Evolutionary conservation across 2,329 filamentous ascomycete species (phyloP), one percentile per base, ranked within the genome.

Genomic region (Acarospora socialis): DNA sequence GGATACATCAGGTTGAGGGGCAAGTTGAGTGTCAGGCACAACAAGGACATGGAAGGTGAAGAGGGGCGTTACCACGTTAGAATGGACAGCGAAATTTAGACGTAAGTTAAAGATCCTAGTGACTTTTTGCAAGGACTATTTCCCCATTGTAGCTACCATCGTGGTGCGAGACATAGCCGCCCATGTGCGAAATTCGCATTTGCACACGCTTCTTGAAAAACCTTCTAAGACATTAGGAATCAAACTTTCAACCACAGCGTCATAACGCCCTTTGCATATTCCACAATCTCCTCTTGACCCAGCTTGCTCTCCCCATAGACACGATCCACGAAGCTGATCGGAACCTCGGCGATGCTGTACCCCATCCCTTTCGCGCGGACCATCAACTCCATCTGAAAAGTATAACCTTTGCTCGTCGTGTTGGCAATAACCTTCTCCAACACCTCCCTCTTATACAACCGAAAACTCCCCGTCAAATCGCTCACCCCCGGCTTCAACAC

Each of bases 301-400:
- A 98, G 67, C 68, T 95, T 98, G 53, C 77, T 84, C 63, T 93
- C 87, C 19, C 90, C 90, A 54, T 93, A 98, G 28, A 98, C 59
- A 35, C 90, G 74, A 56, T 98, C 92, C 23, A 95, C 90, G 55
- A 98, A 98, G 15, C 73, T 81, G 45, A 98, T 98, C 8, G 90
- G 90, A 39, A 93, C 87, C 66, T 98, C 90, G 10, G 81, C 82
- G 19, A 98, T 87, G 21, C 77, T 81, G 63, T 73, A 92, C 1
- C 90, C 87, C 81, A 94, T 86, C 10, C 80, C 81, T 72, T 94
- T 94, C 20, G 90, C 90, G 40, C 86, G 70, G 6, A 95, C 87
- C 77, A 94, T 95, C 75, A 98, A 80, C 68, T 94, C 87, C 90
- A 98, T 98, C 73, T 98, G 90, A 68, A 98, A 98, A 23, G 81